Evolutionary conservation across 2,329 filamentous ascomycete genomes (phyloP), one percentile per base, ranked within the genome.

Genomic region (Tolypocladium sp.): DNA sequence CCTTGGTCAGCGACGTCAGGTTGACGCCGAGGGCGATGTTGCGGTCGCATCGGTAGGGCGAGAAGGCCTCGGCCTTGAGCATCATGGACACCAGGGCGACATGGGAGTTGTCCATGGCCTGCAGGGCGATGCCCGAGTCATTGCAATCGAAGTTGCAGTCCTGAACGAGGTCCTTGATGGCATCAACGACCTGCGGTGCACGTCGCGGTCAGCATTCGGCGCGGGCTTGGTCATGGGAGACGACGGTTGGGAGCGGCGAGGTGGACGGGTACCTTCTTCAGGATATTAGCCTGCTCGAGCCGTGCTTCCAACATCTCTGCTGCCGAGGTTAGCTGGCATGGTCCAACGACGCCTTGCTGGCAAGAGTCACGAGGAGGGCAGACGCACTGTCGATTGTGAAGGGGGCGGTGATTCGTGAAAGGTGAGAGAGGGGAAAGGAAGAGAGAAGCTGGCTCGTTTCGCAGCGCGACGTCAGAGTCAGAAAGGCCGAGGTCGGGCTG

Each of bases 81-180:
- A 96, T 87, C 94, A 99, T 99, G 66, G 94, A 97, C 58, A 99
- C 94, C 58, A 99, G 90, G 63, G 94, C 94, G 69, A 99, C 94
- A 79, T 99, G 94, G 56, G 92, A 97, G 85, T 97, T 99, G 82
- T 99, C 94, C 95, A 99, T 99, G 71, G 94, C 94, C 79, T 99
- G 94, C 59, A 99, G 90, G 57, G 93, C 92, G 71, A 99, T 94
- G 63, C 94, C 94, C 58, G 91, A 93, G 83, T 99, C 95, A 89
- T 97, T 99, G 89, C 95, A 99, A 83, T 99, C 94, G 80, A 99
- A 99, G 80, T 99, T 99, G 87, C 94, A 99, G 80, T 99, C 94
- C 78, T 97, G 94, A 58, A 99, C 94, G 57, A 99, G 87, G 71
- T 99, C 94, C 79, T 97, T 97, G 87, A 99, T 97, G 69, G 95